These are phyloP conservation scores for Fistulifera solaris DNA, from an alignment of 108 stramenopile genomes.

Conservation along the genomic window DNA sequence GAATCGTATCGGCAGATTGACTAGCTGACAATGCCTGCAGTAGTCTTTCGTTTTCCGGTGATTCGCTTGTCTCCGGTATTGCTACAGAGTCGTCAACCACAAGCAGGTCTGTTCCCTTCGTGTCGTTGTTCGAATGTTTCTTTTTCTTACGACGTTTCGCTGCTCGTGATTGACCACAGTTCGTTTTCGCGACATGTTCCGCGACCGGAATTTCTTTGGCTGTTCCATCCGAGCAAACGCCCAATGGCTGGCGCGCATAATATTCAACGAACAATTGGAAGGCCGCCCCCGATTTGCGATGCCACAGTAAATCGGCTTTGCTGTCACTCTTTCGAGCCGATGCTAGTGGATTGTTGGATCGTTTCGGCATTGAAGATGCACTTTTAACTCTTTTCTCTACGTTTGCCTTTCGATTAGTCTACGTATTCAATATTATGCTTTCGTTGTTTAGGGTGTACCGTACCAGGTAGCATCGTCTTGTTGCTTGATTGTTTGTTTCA, in stretches of 20 bases:
- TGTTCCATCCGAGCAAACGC: slow-evolving; percentile 21
- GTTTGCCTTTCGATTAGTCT: too few relatives aligned
- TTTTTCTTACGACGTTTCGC: slow-evolving; percentile 50
- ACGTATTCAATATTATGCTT: too few relatives aligned
- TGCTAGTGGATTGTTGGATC: not conserved
- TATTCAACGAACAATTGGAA: slow-evolving; percentile 51
- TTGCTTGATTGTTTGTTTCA: too few relatives aligned
- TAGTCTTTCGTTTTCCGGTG: not conserved
- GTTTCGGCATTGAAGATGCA: too few relatives aligned
- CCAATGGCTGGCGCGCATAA: slow-evolving; percentile 46
- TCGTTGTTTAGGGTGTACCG: too few relatives aligned
- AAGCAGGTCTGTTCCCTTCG: not conserved
- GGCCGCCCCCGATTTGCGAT: slow-evolving; percentile 55
- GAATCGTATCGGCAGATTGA: not conserved
- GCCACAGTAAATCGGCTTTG: slow-evolving; percentile 28
- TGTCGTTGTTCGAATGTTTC: slow-evolving; percentile 7
- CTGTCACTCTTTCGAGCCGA: not conserved
- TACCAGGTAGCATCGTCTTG: too few relatives aligned
- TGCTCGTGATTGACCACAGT: slow-evolving; percentile 49
- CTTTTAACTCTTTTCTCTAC: too few relatives aligned
- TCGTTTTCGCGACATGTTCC: not conserved
- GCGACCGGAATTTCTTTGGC: not conserved
- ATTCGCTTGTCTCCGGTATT: not conserved
- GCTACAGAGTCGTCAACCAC: not conserved
- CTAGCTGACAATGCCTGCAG: not conserved